Percentiles rank a stretch among this genome's conserved stretches.
phyloP scores from a whole-genome alignment of 2,329 filamentous ascomycete species.

The Venturia nashicola region DNA sequence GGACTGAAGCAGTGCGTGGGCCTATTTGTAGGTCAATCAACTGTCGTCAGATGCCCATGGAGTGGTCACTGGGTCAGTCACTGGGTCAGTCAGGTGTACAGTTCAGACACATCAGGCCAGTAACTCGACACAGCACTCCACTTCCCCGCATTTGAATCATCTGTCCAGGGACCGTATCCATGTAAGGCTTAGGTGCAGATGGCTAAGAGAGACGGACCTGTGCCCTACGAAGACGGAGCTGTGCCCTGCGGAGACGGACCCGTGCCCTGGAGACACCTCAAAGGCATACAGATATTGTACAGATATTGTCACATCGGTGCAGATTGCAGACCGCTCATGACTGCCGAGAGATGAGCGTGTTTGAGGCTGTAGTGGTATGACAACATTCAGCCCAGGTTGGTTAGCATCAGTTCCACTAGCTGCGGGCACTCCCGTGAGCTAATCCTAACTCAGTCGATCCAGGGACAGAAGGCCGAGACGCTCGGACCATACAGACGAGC shows the following conservation, averaged over 20 bases:
- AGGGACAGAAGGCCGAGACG: neutral
- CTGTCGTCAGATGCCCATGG: neutral
- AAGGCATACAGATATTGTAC: neutral
- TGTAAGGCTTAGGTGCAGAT: neutral
- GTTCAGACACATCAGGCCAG: neutral
- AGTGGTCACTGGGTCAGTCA: neutral
- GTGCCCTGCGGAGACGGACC: neutral
- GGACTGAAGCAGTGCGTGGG: neutral
- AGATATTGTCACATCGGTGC: neutral
- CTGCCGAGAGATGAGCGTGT: neutral
- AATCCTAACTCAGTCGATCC: neutral
- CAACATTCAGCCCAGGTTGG: neutral
- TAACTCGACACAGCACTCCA: neutral
- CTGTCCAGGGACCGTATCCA: neutral
- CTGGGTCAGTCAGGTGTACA: neutral
- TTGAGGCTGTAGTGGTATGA: neutral
- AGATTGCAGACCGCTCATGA: neutral
- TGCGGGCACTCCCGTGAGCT: neutral
- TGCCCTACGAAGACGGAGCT: neutral
- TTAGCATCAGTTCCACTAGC: neutral
- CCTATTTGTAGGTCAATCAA: neutral
- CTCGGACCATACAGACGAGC: too few species aligned
- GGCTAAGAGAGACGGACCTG: neutral
- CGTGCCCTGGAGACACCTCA: neutral
- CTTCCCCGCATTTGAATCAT: conserved; percentile 4